Evolutionary conservation across 2,329 filamentous ascomycete species (phyloP), one percentile per base, ranked within the genome.

Genomic region (Trichoderma lentiforme): DNA sequence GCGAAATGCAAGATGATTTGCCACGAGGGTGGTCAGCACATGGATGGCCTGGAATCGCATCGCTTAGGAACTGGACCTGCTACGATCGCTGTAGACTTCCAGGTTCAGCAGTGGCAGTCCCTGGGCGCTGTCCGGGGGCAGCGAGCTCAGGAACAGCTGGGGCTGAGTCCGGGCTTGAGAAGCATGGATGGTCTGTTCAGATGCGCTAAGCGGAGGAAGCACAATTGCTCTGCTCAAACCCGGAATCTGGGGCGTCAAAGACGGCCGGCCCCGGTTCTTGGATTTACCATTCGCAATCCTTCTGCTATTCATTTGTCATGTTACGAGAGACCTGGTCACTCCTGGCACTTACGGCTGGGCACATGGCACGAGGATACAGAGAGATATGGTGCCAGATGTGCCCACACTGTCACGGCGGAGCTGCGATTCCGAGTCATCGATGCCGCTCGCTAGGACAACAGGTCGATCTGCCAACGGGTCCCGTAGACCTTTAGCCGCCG

Each of bases 151-250:
- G 65, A 58, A 68, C 53, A 26, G 65, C 65, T 53, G 75, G 77
- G 75, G 66, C 75, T 74, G 74, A 72, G 74, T 72, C 65, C 70
- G 66, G 66, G 72, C 39, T 71, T 53, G 53, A 65, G 61, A 71
- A 62, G 30, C 39, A 62, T 70, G 56, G 61, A 61, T 69, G 57
- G 61, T 62, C 57, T 26, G 53, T 39, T n/a, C 53, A 68, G 65
- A 68, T 68, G 63, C 63, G 53, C 51, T 68, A 43, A 26, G 26
- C 24, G 53, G 47, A 56, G 47, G 32, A 43, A 36, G 47, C 34
- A 68, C 34, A n/a, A 32, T 28, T 24, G 11, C n/a, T 21, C 8
- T 56, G 14, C 47, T 34, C 4, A 56, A 56, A 51, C 63, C 24
- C 15, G n/a, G 24, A 21, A 39, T 24, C 58, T 26, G 30, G 30